Base-by-base conservation (phyloP, 164 flowering plant species). In the Kingdonia uniflora region DNA sequence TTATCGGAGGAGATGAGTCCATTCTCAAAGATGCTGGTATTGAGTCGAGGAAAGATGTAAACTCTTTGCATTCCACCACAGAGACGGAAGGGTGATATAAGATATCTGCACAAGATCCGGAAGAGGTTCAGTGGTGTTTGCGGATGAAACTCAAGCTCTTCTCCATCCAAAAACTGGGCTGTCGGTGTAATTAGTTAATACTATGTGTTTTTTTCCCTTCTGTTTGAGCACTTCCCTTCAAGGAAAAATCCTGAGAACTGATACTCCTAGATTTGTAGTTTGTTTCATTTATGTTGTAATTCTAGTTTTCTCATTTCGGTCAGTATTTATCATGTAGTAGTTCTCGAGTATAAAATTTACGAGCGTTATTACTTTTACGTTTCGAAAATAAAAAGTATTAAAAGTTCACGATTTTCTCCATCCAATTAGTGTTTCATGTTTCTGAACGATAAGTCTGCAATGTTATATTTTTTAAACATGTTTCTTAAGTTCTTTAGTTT, bases 61-160 rank as follows among this genome's bases (percentile, higher is more conserved):
- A 84, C 66, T 70, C 76, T 55, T 72, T 92, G 72, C 62, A 19
- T 49, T 41, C 59, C 75, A 8, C 33, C 72, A n/a, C 77, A 74
- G 58, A 78, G 67, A 63, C 57, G 42, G 56, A 69, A 22, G 95
- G 95, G 95, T 14, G 92, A 81, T 43, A 92, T 86, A 40, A 83
- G 81, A 88, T 70, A 89, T 94, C 70, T 88, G 95, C 69, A 89
- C 99, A 24, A 81, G 76, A 65, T 91, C 86, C 43, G 99, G 99
- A 35, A 71, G 68, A 68, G 99, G 99, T 26, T 97, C 99, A 3
- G 71, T 73, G 22, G 44, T 84, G 62, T 74, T 84, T 11, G 45
- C 72, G 6, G 85, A 82, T 60, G 80, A 77, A 49, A 69, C 64
- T 20, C 74, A 65, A 45, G 77, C 87, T 54, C 99, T 94, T 65